Evolutionary conservation across 2,329 filamentous ascomycete genomes (phyloP).

Genomic region (Ramichloridium luteum): DNA sequence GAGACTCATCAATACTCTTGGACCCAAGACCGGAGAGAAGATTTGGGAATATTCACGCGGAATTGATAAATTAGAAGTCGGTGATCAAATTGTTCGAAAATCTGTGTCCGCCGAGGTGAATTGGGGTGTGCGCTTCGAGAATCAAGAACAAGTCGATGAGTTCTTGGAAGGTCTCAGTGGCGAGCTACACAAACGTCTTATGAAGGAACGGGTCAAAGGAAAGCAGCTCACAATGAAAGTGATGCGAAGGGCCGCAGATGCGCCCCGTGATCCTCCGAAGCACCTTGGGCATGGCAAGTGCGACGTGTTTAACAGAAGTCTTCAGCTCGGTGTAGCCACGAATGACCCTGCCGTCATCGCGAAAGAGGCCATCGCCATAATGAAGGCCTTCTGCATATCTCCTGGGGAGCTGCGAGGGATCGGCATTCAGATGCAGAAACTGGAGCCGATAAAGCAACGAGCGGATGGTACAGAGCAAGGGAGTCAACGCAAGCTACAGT

Average conservation of each 20-base stretch:
- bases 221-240: slow-evolving; percentile 87
- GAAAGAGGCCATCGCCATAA: slow-evolving; percentile 72
- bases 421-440: slow-evolving; percentile 84
- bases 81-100: slow-evolving; percentile 73
- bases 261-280: slow-evolving; percentile 81
- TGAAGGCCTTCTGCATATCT: slow-evolving; percentile 70
- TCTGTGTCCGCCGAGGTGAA: slow-evolving; percentile 96
- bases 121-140: slow-evolving; percentile 94
- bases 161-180: slow-evolving; percentile 77
- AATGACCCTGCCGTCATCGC: slow-evolving; percentile 58
- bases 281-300: slow-evolving; percentile 92
- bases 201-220: slow-evolving; percentile 77
- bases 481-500: slow-evolving; percentile 68
- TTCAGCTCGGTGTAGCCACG: slow-evolving; percentile 71
- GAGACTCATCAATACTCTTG: slow-evolving; percentile 57
- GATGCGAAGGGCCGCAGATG: slow-evolving; percentile 76
- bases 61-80: slow-evolving; percentile 75
- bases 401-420: slow-evolving; percentile 88
- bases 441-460: slow-evolving; percentile 61
- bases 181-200: slow-evolving; percentile 67
- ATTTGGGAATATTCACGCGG: slow-evolving; percentile 83
- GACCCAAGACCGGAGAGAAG: slow-evolving; percentile 85
- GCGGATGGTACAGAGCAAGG: slow-evolving; percentile 46
- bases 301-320: slow-evolving; percentile 84
- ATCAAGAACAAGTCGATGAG: slow-evolving; percentile 81